phyloP scores from a whole-genome alignment of 1,139 yeast genomes.

The Candida tropicalis region DNA sequence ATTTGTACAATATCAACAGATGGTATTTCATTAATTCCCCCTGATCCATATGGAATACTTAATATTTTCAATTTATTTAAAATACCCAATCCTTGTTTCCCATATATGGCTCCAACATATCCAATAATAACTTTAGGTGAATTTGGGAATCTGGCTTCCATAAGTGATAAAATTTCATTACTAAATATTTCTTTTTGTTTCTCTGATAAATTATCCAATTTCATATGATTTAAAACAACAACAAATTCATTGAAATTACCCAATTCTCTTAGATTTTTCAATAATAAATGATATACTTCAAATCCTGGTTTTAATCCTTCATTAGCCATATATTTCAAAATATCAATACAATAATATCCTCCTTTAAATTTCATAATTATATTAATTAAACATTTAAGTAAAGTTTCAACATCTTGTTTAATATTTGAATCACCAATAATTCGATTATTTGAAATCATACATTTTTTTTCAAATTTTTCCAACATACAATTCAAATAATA shows the following conservation, averaged over 20 bases:
- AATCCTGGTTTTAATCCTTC: constrained; percentile 30
- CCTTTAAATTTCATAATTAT: constrained; percentile 45
- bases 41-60: constrained; percentile 24
- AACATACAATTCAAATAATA: constrained; percentile 39
- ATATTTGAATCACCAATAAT: constrained; percentile 20
- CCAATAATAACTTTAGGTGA: constrained; percentile 43
- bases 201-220: constrained; percentile 22
- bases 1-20: constrained; percentile 21
- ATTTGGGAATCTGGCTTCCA: constrained; percentile 30
- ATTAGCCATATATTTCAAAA: constrained; percentile 36
- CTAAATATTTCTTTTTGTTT: constrained; percentile 17
- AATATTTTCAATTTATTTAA: constrained; percentile 31
- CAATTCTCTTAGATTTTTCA: constrained; percentile 31
- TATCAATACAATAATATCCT: constrained; percentile 32
- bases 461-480: constrained; percentile 37
- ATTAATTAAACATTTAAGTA: constrained; percentile 31
- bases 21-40: constrained; percentile 16
- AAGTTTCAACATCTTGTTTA: constrained; percentile 27
- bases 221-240: constrained; percentile 34
- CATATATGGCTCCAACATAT: constrained; percentile 37
- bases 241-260: constrained; percentile 40
- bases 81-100: constrained; percentile 20
- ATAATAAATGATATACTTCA: constrained; percentile 27
- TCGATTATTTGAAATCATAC: constrained; percentile 15
- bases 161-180: constrained; percentile 37